These are phyloP conservation scores for Austroboletus niveus DNA, from an alignment of 1,284 basidiomycete genomes.

Conservation along the genomic window DNA sequence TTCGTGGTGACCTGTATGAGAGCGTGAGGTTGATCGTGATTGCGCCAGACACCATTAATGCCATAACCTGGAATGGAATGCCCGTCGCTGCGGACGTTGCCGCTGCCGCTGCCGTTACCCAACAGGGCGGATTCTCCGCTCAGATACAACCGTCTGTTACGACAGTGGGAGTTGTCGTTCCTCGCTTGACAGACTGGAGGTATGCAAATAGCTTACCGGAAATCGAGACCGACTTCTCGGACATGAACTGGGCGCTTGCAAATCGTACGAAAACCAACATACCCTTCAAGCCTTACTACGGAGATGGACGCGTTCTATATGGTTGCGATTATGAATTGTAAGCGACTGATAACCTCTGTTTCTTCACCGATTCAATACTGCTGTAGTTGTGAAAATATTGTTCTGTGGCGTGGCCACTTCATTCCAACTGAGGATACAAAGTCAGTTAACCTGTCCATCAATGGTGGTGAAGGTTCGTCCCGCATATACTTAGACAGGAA, in stretches of 20 bases:
- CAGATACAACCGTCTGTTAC: constrained; percentile 20
- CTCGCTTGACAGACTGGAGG: constrained; percentile 58
- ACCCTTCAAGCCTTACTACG: constrained; percentile 64
- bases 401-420: constrained; percentile 83
- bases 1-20: constrained; percentile 49
- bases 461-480: constrained; percentile 69
- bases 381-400: constrained; percentile 73
- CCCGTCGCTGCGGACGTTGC: constrained; percentile 38
- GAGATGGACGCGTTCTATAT: constrained; percentile 70
- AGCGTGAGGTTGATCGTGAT: constrained; percentile 44
- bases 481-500: background rate
- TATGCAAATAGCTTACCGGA: constrained; percentile 74
- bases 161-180: constrained; percentile 25
- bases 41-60: constrained; percentile 43
- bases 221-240: constrained; percentile 52
- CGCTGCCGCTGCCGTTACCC: constrained; percentile 31
- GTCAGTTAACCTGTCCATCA: constrained; percentile 69
- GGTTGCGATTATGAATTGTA: constrained; percentile 83
- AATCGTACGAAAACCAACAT: constrained; percentile 70
- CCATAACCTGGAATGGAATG: constrained; percentile 71
- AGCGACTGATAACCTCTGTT: constrained; percentile 28
- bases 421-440: constrained; percentile 53
- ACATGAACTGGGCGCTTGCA: constrained; percentile 61
- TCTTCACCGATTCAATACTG: background rate
- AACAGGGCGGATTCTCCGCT: constrained; percentile 40